phyloP scores from a whole-genome alignment of 2,329 filamentous ascomycete genomes.

The Alternaria sp. region DNA sequence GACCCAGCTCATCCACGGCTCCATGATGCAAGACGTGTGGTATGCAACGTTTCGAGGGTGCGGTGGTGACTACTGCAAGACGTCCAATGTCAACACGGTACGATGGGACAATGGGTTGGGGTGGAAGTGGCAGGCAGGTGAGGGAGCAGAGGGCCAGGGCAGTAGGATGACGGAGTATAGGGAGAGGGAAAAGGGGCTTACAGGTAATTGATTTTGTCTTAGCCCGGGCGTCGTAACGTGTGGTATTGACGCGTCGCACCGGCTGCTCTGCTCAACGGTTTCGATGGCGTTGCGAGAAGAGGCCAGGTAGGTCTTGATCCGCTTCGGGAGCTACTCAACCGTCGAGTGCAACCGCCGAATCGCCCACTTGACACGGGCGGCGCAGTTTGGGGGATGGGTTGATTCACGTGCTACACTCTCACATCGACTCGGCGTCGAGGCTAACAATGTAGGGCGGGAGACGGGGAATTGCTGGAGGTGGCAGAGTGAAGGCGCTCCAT shows the following conservation, averaged over 20 bases:
- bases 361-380: neutral
- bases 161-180: slow-evolving; percentile 7
- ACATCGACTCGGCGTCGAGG: slow-evolving; percentile 1
- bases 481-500: slow-evolving; percentile 28
- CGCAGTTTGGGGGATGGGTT: neutral
- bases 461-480: slow-evolving; percentile 19
- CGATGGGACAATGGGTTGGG: neutral
- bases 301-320: slow-evolving; percentile 30
- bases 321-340: slow-evolving; percentile 25
- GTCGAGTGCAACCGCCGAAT: slow-evolving; percentile 15
- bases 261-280: slow-evolving; percentile 10
- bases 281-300: slow-evolving; percentile 20
- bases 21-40: slow-evolving; percentile 27
- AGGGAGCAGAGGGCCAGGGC: neutral
- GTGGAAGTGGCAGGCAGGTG: neutral
- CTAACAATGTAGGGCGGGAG: slow-evolving; percentile 11
- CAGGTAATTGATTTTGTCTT: slow-evolving; percentile 12
- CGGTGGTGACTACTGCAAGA: neutral
- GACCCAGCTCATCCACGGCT: slow-evolving; percentile 44
- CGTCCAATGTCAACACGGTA: neutral
- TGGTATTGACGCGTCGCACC: slow-evolving; percentile 13
- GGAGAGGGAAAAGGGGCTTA: slow-evolving; percentile 13
- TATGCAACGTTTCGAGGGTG: neutral
- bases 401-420: neutral
- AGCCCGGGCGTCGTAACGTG: slow-evolving; percentile 9